These are phyloP conservation scores for Pseudomonodictys pantanalensis DNA, from an alignment of 495 filamentous ascomycete genomes.

Conservation along the genomic window DNA sequence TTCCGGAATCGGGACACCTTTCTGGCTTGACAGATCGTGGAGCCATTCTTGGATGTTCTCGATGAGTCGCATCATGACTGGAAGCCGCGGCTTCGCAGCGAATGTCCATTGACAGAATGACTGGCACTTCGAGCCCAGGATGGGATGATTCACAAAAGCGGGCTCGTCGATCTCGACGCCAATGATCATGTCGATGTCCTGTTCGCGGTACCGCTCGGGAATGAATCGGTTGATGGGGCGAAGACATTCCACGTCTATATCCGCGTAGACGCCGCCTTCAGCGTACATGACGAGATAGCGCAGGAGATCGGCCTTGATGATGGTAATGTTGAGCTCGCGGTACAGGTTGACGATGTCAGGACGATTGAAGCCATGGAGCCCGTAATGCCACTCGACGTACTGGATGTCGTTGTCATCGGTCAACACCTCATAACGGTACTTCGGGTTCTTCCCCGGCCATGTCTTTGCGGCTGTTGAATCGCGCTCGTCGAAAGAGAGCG, in stretches of 20 bases:
- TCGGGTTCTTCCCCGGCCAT: slow-evolving; percentile 59
- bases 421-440: slow-evolving; percentile 61
- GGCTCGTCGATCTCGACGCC: slow-evolving; percentile 66
- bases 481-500: slow-evolving; percentile 55
- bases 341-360: slow-evolving; percentile 61
- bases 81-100: slow-evolving; percentile 58
- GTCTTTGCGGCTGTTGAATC: slow-evolving; percentile 53
- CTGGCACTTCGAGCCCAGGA: slow-evolving; percentile 58
- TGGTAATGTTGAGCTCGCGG: slow-evolving; percentile 53
- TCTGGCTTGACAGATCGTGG: slow-evolving; percentile 51
- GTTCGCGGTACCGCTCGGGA: slow-evolving; percentile 44
- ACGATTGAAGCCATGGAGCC: slow-evolving; percentile 56
- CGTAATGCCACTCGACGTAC: slow-evolving; percentile 60
- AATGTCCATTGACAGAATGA: slow-evolving; percentile 72
- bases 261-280: slow-evolving; percentile 52
- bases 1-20: slow-evolving; percentile 51
- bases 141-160: slow-evolving; percentile 56
- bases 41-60: slow-evolving; percentile 62
- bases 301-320: slow-evolving; percentile 56
- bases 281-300: slow-evolving; percentile 55
- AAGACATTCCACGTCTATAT: slow-evolving; percentile 52
- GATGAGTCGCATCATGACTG: slow-evolving; percentile 60
- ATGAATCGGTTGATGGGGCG: slow-evolving; percentile 48
- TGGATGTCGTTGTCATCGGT: slow-evolving; percentile 59
- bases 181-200: slow-evolving; percentile 59